Evolutionary conservation across 139 green algal genomes (phyloP).

Genomic region (Chlamydomonas incerta): DNA sequence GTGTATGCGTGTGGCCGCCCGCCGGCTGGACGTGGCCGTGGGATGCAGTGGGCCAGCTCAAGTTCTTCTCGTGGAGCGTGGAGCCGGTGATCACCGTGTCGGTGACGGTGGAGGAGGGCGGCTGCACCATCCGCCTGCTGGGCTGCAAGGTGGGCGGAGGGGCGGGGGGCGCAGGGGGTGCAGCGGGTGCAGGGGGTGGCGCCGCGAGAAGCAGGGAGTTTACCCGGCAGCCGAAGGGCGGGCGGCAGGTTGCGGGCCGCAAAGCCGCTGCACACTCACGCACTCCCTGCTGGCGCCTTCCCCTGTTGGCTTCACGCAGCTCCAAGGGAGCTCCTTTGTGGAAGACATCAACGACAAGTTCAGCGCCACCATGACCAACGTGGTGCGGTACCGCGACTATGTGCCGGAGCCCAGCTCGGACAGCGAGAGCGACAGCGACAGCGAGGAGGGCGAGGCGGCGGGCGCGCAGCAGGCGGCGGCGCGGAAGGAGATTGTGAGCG

Average conservation of each 20-base stretch:
- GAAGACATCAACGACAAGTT: constrained; percentile 81
- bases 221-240: no score
- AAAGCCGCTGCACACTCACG: no score
- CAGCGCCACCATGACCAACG: constrained; percentile 76
- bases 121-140: constrained; percentile 84
- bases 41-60: constrained; percentile 58
- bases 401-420: no score
- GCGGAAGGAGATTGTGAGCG: constrained; percentile 55
- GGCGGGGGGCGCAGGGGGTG: no score
- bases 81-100: constrained; percentile 88
- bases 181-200: no score
- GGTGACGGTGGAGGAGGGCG: constrained; percentile 68
- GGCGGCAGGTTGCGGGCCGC: no score
- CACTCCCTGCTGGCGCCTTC: neutral
- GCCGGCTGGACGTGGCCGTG: neutral
- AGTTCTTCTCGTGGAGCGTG: constrained; percentile 76
- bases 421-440: neutral
- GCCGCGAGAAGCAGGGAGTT: no score
- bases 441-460: neutral
- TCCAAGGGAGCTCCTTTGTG: constrained; percentile 71
- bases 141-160: constrained; percentile 61
- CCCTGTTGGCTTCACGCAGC: constrained; percentile 50
- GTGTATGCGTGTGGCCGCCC: no score
- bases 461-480: neutral
- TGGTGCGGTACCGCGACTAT: constrained; percentile 63